Base-by-base conservation (phyloP, 169 alveolate genomes). In the Babesia ovata region DNA sequence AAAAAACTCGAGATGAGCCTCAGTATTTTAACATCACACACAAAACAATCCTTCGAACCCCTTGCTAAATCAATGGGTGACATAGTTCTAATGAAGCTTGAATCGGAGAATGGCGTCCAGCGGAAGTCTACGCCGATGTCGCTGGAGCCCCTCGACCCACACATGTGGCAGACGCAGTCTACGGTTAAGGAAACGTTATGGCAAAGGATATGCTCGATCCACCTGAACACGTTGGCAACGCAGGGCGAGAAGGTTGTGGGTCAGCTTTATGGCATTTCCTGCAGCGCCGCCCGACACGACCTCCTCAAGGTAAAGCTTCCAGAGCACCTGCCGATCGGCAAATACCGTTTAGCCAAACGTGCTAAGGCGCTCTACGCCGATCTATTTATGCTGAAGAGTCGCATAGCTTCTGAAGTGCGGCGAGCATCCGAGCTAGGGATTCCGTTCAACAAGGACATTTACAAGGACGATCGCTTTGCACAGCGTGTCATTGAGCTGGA, bases 91-190 rank as follows among this genome's bases (percentile, higher is more conserved):
- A 9, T 29, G 76, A 67, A 67, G 26, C 6, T 67, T 4, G 66
- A 67, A 22, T 10, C 63, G n/a, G 76, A 67, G 39, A 0, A 28
- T 24, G 49, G 54, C 17, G 2, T 67, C 16, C 39, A 50, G 58
- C 78, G 86, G 67, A 39, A 54, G 39, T 28, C 45, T 9, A 0
- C 19, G 28, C 19, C 9, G 12, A 36, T 9, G 1, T 14, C 39
- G 6, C 24, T 67, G 24, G 66, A 70, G 60, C 48, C 70, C 17
- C 45, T 70, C 36, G 91, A 84, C 85, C 75, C 77, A 75, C 79
- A 84, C 67, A 75, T 84, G 86, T 76, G 69, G 62, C 75, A 76
- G 26, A 75, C 71, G 46, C 36, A 84, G 67, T 36, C 65, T 39
- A 24, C 66, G 50, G 36, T 46, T 53, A 70, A 52, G 17, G 84